Evolutionary conservation across 1,284 basidiomycete genomes (phyloP).

Genomic region (Malassezia sympodialis): DNA sequence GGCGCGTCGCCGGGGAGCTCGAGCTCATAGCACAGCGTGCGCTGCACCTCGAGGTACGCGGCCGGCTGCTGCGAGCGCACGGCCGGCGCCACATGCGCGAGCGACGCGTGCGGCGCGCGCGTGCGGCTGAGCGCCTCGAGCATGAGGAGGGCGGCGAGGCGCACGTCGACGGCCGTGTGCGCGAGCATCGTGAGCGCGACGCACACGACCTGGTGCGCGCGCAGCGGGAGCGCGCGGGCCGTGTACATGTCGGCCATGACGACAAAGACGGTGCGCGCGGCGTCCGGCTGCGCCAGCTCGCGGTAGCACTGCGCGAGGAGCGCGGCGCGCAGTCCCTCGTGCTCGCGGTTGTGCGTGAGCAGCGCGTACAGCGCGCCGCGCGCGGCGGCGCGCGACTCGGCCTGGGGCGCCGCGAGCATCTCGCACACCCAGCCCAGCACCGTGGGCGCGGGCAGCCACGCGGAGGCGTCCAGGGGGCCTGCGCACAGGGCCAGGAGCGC

Average conservation of each 20-base stretch:
- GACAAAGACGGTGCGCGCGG: slow-evolving; percentile 60
- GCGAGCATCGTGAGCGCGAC: slow-evolving; percentile 53
- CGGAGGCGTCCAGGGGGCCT: neutral
- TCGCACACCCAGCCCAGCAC: slow-evolving; percentile 52
- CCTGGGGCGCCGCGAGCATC: slow-evolving; percentile 49
- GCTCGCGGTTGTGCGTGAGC: slow-evolving; percentile 58
- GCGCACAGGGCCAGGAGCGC: slow-evolving; percentile 61
- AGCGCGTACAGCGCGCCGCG: slow-evolving; percentile 66
- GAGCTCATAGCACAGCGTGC: neutral
- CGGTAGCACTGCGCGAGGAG: slow-evolving; percentile 65
- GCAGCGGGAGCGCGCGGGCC: slow-evolving; percentile 57
- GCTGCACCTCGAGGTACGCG: slow-evolving; percentile 50
- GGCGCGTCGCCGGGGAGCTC: neutral
- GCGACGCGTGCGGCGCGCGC: neutral
- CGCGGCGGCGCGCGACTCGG: slow-evolving; percentile 49
- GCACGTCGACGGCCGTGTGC: slow-evolving; percentile 60
- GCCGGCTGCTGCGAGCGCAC: slow-evolving; percentile 66
- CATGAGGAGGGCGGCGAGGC: slow-evolving; percentile 67
- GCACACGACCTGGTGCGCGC: slow-evolving; percentile 66
- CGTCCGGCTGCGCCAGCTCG: slow-evolving; percentile 50
- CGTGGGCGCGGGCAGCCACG: slow-evolving; percentile 48
- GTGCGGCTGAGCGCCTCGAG: slow-evolving; percentile 46
- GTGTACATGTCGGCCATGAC: slow-evolving; percentile 66
- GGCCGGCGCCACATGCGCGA: neutral
- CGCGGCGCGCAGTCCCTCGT: slow-evolving; percentile 60